Base-by-base conservation (phyloP, 2,329 filamentous ascomycete genomes). In the Rhexocercosporidium sp. region DNA sequence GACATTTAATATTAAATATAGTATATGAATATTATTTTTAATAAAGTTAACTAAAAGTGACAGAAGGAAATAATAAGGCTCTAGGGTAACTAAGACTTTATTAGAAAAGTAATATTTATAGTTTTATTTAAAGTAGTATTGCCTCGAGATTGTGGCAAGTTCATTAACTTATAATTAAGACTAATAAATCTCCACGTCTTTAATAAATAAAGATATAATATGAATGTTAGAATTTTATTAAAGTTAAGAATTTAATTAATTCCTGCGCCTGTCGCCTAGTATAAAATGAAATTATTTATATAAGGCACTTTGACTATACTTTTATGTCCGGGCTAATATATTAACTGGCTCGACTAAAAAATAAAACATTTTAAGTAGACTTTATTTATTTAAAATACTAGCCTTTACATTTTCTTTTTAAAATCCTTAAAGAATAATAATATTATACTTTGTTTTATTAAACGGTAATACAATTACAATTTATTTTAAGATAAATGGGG, bases 301-400 rank as follows among this genome's bases (percentile, higher is more conserved):
- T 51, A 14, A 51, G 47, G 47, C 47, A 16, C 47, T 18, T 51
- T 51, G 47, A 27, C 47, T 20, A 51, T 51, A 51, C n/a, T n/a
- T n/a, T n/a, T n/a, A n/a, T 51, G n/a, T 25, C 22, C 47, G 47
- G 11, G 8, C 47, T 51, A 22, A 51, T 51, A 20, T 51, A 20
- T 22, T 51, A 22, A 51, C 47, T 51, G 51, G 62, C 62, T 64
- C 51, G 39, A 51, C 51, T 64, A 56, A 37, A 31, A 56, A 49
- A 54, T 47, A 62, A 47, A 31, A 18, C 18, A 56, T 64, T 64
- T 57, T 12, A 56, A 2, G 31, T 27, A 57, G 47, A 64, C 31
- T 44, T 44, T 27, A 34, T 56, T n/a, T 44, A 29, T 12, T 4
- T 56, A 20, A 64, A 64, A 56, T 12, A n/a, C n/a, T n/a, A n/a